Base-by-base conservation (phyloP, 305 asterid genomes). In the Fraxinus sp. region DNA sequence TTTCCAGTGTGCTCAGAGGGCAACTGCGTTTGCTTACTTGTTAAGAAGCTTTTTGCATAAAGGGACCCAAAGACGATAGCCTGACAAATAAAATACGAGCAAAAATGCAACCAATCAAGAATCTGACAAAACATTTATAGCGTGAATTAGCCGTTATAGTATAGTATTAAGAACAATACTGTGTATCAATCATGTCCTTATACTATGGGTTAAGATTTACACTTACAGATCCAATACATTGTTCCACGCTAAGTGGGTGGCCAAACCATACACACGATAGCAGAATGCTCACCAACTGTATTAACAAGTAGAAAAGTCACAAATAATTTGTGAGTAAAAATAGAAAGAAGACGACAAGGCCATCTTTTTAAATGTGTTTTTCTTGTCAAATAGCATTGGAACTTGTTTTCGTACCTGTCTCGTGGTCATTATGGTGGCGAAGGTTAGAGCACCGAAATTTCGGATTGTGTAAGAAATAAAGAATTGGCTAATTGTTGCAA, bases 391-490 rank as follows among this genome's bases (percentile, higher is more conserved):
- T 39, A 55, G 10, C 3, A 5, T n/a, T 0, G 10, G 26, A 81
- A 77, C 52, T 35, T 44, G 78, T 71, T 52, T 81, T 9, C 32
- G 16, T 86, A 97, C 99, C 64, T n/a, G 22, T 55, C 24, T 55
- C 37, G 24, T 55, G 64, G 24, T n/a, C 24, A 55, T 55, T 55
- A 55, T 55, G 64, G 24, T 55, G 24, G 64, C 24, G 22, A 55
- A n/a, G 64, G 64, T 55, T n/a, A 55, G 24, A 55, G 64, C 22
- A 5, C 22, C 64, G 1, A 55, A 5, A n/a, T 88, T 94, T 83
- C 98, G 97, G 89, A 97, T 97, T 81, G 98, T 97, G 86, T 97
- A 97, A 66, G 95, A 97, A 75, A 97, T 97, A 84, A 96, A 96
- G 90, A 96, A 94, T 77, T 94, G 98, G 84, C 99, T 93, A 80